phyloP scores from a whole-genome alignment of 1,139 yeast species.

The Yamadazyma pseudoaaseri region DNA sequence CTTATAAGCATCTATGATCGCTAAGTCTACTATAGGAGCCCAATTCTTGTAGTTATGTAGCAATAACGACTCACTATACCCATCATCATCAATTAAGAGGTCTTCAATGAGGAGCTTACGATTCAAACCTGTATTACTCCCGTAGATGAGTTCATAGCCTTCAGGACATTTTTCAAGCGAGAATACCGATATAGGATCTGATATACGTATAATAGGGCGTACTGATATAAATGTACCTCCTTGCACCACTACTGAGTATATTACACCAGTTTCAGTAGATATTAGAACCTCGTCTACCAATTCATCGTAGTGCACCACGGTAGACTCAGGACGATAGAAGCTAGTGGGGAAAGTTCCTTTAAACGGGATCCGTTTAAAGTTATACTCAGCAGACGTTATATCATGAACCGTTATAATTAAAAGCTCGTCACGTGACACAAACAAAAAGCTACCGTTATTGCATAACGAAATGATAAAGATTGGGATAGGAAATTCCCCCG shows the following conservation, averaged over 20 bases:
- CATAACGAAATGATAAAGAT: conserved; percentile 38
- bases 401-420: conserved; percentile 39
- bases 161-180: conserved; percentile 21
- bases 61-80: conserved; percentile 13
- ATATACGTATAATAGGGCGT: conserved; percentile 24
- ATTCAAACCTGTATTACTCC: conserved; percentile 36
- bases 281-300: conserved; percentile 36
- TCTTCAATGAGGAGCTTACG: conserved; percentile 23
- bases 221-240: conserved; percentile 13
- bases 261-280: conserved; percentile 41
- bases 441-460: conserved; percentile 31
- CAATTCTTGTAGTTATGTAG: conserved; percentile 38
- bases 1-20: conserved; percentile 28
- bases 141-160: conserved; percentile 27
- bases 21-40: conserved; percentile 49
- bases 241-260: conserved; percentile 29
- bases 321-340: conserved; percentile 26
- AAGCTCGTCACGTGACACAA: conserved; percentile 28
- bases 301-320: conserved; percentile 13
- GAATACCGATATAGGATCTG: conserved; percentile 35
- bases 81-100: conserved; percentile 12
- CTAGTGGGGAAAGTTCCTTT: conserved; percentile 38
- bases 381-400: conserved; percentile 46
- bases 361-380: conserved; percentile 21
- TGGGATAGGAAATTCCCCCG: conserved; percentile 39